Conservation (phyloP, 768 basidiomycete species). For the Tricholomella constricta region DNA sequence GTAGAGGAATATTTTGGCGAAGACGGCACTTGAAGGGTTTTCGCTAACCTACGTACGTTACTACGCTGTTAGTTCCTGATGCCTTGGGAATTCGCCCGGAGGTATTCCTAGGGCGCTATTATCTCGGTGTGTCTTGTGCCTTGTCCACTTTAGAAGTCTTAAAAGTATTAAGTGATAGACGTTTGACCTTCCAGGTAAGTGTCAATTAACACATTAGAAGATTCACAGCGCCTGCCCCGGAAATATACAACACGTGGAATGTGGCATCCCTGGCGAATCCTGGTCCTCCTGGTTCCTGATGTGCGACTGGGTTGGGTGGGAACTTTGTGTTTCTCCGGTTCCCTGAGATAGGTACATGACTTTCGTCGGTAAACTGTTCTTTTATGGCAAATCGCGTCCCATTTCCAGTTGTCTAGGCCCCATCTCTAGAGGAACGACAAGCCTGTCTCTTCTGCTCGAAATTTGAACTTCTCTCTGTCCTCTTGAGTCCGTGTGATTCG, state of each 20-base stretch:
- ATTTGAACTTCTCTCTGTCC: background rate
- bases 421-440: background rate
- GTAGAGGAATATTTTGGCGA: slow-evolving; percentile 73
- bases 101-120: background rate
- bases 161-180: too few species aligned
- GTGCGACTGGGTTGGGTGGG: background rate
- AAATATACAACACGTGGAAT: background rate
- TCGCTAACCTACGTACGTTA: background rate
- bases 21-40: slow-evolving; percentile 24
- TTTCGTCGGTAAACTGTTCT: background rate
- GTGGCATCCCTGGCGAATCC: too few species aligned
- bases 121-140: background rate
- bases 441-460: background rate
- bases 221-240: background rate
- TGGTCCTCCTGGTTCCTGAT: background rate
- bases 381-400: too few species aligned
- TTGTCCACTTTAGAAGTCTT: too few species aligned
- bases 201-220: background rate
- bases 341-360: background rate
- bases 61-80: slow-evolving; percentile 10
- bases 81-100: background rate
- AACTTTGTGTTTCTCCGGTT: background rate
- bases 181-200: background rate
- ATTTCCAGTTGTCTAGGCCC: background rate
- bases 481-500: too few species aligned